phyloP scores from a whole-genome alignment of 352 stramenopile genomes.

The Globisporangium abappressorium region DNA sequence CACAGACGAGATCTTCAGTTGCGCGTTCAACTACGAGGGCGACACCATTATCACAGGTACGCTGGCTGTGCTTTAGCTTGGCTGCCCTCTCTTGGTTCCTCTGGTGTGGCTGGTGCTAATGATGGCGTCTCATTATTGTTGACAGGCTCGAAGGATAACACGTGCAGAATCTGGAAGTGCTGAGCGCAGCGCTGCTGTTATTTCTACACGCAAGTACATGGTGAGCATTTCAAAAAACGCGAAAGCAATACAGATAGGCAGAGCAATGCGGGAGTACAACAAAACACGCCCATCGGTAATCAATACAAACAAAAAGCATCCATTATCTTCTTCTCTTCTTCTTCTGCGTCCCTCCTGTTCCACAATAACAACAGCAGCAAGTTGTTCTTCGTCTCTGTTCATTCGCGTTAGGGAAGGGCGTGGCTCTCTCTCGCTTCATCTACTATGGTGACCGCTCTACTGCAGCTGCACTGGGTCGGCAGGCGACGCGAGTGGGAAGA shows the following conservation, averaged over 20 bases:
- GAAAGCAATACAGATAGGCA: background rate
- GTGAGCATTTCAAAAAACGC: background rate
- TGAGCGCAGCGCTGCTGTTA: slow-evolving; percentile 8
- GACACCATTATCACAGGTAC: slow-evolving; percentile 97
- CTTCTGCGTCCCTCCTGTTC: background rate
- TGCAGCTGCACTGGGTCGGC: slow-evolving; percentile 49
- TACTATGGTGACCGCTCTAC: slow-evolving; percentile 11
- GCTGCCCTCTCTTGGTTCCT: background rate
- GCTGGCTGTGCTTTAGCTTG: background rate
- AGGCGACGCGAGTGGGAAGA: slow-evolving; percentile 71
- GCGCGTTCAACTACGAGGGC: slow-evolving; percentile 96
- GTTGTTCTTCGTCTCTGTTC: background rate
- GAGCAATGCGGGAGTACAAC: too few relatives aligned
- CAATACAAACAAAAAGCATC: slow-evolving; percentile 11
- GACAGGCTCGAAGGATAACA: slow-evolving; percentile 78
- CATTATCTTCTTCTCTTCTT: slow-evolving; percentile 1
- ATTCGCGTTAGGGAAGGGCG: background rate
- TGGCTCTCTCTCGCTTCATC: background rate
- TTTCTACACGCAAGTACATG: background rate
- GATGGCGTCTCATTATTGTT: background rate
- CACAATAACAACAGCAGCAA: background rate
- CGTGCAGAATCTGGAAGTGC: slow-evolving; percentile 83
- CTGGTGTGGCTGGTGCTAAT: slow-evolving; percentile 9
- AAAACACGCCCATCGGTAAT: background rate
- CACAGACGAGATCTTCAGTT: slow-evolving; percentile 97